A percentile compares a stretch with the other conserved stretches of the same genome.
phyloP scores from a whole-genome alignment of 345 rosid genomes.

The Salix arbutifolia region DNA sequence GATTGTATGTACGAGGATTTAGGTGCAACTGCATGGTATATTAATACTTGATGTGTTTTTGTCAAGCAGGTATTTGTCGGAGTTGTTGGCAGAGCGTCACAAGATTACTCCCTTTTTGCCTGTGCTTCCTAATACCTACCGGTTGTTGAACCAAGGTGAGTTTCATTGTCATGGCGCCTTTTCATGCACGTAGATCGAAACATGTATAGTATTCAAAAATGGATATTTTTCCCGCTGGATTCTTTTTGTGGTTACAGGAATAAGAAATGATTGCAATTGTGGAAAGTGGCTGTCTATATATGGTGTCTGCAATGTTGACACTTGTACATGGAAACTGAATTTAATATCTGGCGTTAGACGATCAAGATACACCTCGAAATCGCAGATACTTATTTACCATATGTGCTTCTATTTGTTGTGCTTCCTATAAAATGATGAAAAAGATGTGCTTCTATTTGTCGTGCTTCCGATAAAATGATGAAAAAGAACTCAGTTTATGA shows the following conservation, averaged over 20 bases:
- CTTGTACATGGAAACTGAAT: not conserved
- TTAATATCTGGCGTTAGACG: not conserved
- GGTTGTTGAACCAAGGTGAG: slow-evolving; percentile 78
- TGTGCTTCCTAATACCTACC: slow-evolving; percentile 55
- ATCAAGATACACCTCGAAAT: not conserved
- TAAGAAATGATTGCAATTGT: no score
- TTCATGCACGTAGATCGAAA: not conserved
- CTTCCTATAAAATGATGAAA: not conserved
- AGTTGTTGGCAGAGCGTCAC: slow-evolving; percentile 67
- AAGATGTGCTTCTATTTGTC: not conserved
- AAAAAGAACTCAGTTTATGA: not conserved
- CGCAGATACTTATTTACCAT: not conserved
- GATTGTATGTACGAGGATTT: not conserved
- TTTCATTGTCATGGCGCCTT: not conserved
- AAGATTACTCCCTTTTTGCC: slow-evolving; percentile 69
- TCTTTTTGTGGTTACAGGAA: not conserved
- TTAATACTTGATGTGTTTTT: slow-evolving; percentile 2
- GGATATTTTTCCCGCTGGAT: not conserved
- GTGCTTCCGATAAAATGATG: not conserved
- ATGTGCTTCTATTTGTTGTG: not conserved
- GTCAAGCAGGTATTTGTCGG: slow-evolving; percentile 61
- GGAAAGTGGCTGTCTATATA: not conserved
- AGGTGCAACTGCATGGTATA: not conserved
- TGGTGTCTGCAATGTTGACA: not conserved
- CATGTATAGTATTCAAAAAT: not conserved